phyloP scores from a whole-genome alignment of 495 filamentous ascomycete species.

The Aspergillus sparsus region DNA sequence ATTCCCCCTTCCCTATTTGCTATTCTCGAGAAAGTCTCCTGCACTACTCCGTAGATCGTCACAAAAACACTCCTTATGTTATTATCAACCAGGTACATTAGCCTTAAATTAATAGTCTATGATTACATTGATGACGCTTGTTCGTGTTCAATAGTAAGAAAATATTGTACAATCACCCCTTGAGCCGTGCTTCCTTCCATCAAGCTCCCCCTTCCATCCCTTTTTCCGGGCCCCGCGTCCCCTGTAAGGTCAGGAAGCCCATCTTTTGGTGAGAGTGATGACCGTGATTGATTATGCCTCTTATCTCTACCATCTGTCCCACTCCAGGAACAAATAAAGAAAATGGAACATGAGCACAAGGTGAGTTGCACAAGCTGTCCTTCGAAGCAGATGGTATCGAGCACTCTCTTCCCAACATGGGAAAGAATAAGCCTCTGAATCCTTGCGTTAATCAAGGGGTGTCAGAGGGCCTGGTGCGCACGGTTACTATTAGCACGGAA shows the following conservation, averaged over 20 bases:
- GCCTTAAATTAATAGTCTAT: neutral
- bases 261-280: neutral
- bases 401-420: neutral
- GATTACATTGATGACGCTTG: neutral
- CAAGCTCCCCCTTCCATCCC: neutral
- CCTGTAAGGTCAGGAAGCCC: neutral
- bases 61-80: neutral
- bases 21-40: too few relatives aligned
- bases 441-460: neutral
- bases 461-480: neutral
- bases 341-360: neutral
- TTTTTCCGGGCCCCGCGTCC: neutral
- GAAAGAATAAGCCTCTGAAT: neutral
- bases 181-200: too few relatives aligned
- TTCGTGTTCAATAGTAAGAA: neutral
- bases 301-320: neutral
- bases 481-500: slow-evolving; percentile 1
- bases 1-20: too few relatives aligned
- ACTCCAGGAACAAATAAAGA: slow-evolving; percentile 2
- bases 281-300: neutral
- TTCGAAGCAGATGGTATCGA: slow-evolving; percentile 5
- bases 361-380: slow-evolving; percentile 2
- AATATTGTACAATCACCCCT: neutral
- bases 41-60: neutral
- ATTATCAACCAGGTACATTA: neutral